Conservation (phyloP, 345 rosid species). For the Excoecaria agallocha region DNA sequence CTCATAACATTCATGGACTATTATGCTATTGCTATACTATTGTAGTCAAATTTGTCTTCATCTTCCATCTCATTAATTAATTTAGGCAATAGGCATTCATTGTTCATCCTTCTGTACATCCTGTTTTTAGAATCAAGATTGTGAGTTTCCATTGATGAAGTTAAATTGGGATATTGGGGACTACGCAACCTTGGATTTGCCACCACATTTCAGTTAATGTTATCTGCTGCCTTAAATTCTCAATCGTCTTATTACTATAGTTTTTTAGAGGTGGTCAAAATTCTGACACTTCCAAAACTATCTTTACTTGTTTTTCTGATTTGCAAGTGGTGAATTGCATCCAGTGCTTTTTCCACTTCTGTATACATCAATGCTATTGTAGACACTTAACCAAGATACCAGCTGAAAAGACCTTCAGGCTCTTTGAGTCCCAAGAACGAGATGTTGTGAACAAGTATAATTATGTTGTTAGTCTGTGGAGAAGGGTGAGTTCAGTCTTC, state of each 20-base stretch:
- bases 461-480: slow-evolving; percentile 81
- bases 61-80: background rate
- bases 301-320: background rate
- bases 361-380: slow-evolving; percentile 11
- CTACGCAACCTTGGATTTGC: background rate
- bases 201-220: background rate
- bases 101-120: background rate
- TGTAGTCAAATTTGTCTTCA: background rate
- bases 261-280: background rate
- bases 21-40: background rate
- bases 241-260: background rate
- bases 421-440: slow-evolving; percentile 62
- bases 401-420: slow-evolving; percentile 76
- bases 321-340: slow-evolving; percentile 6
- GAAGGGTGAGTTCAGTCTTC: slow-evolving; percentile 59
- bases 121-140: background rate
- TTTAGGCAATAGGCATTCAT: background rate
- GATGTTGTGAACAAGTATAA: slow-evolving; percentile 85
- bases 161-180: background rate
- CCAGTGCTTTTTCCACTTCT: background rate
- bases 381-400: slow-evolving; percentile 42
- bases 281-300: background rate
- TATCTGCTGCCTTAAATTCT: background rate
- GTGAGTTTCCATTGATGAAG: background rate
- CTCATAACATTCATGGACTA: background rate